phyloP scores from a whole-genome alignment of 139 green algal species.

The Gonium pectorale region DNA sequence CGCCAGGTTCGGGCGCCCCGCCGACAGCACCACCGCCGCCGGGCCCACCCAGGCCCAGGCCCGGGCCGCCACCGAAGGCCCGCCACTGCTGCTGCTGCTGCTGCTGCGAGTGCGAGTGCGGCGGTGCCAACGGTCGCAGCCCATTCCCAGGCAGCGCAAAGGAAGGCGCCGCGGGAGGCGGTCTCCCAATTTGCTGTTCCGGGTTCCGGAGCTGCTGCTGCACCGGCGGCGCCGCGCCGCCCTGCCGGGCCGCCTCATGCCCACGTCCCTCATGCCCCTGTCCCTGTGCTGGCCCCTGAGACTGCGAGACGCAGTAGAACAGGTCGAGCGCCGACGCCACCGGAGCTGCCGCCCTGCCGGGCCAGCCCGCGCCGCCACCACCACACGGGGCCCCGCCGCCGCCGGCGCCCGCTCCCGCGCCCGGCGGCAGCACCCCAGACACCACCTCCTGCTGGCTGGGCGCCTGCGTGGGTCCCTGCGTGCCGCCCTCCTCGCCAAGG shows the following conservation, averaged over 20 bases:
- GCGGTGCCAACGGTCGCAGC: too few species aligned
- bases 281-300: not conserved
- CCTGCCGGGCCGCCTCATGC: not conserved
- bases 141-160: not conserved
- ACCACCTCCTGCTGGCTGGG: conserved; percentile 18
- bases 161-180: not conserved
- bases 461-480: not conserved
- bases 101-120: too few species aligned
- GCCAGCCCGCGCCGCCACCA: not conserved
- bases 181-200: not conserved
- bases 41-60: too few species aligned
- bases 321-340: conserved; percentile 3
- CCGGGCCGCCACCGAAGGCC: too few species aligned
- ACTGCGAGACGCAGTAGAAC: conserved; percentile 15
- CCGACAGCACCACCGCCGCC: too few species aligned
- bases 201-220: not conserved
- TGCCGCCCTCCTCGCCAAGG: not conserved
- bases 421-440: not conserved
- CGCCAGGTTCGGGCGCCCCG: too few species aligned
- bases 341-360: not conserved
- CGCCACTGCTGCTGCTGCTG: too few species aligned
- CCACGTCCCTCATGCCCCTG: not conserved
- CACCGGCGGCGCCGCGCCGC: too few species aligned
- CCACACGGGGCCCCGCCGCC: not conserved
- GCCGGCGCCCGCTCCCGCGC: not conserved